phyloP scores from a whole-genome alignment of 2,329 filamentous ascomycete species.

The Ceratocystis diversiconidia region DNA sequence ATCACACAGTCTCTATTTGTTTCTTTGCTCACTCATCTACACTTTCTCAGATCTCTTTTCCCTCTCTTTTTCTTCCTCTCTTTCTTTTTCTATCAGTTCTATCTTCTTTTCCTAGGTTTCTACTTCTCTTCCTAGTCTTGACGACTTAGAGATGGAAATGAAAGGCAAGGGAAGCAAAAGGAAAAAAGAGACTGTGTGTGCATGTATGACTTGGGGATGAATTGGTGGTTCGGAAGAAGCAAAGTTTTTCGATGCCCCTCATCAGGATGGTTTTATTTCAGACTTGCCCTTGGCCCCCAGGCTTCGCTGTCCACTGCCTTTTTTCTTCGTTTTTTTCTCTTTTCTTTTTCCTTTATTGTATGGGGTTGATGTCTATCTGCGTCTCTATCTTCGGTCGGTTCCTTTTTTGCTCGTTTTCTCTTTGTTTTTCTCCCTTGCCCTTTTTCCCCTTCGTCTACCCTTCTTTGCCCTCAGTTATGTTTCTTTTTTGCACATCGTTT shows the following conservation, averaged over 20 bases:
- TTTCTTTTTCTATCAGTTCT: neutral
- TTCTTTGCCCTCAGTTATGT: neutral
- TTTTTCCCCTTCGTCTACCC: neutral
- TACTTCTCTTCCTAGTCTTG: neutral
- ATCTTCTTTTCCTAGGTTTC: neutral
- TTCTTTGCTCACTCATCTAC: slow-evolving; percentile 6
- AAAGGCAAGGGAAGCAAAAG: neutral
- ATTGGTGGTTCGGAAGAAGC: neutral
- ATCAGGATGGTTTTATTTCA: neutral
- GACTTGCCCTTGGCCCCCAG: neutral
- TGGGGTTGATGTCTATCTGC: neutral
- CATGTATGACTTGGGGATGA: neutral
- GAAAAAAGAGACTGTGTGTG: neutral
- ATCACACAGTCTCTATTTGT: neutral
- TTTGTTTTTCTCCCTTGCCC: neutral
- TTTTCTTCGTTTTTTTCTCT: neutral
- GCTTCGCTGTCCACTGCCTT: no score
- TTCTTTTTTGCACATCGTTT: neutral
- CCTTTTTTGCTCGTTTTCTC: neutral
- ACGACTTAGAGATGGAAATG: neutral
- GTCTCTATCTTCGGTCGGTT: neutral
- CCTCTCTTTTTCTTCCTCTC: slow-evolving; percentile 1
- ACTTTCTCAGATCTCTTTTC: neutral
- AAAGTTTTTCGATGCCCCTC: neutral
- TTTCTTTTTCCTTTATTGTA: slow-evolving; percentile 2